Evolutionary conservation across 2,329 filamentous ascomycete species (phyloP).

Genomic region (Fusarium sambucinum): DNA sequence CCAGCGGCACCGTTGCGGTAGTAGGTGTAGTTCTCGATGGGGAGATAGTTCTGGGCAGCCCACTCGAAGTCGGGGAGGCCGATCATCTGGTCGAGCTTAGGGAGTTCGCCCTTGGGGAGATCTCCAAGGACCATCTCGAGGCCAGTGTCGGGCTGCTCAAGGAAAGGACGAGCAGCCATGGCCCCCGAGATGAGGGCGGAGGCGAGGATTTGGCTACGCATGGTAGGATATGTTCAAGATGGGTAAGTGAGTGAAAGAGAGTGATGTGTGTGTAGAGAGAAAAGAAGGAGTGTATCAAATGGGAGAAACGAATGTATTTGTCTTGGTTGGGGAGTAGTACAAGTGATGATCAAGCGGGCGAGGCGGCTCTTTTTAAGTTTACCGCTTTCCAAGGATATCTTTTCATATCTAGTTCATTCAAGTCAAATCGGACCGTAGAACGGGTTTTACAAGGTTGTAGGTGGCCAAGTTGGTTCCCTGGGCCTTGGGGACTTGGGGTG

Average conservation of each 20-base stretch:
- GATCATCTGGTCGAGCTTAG: conserved; percentile 58
- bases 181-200: conserved; percentile 52
- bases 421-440: conserved; percentile 1
- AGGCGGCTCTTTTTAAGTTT: conserved; percentile 40
- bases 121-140: conserved; percentile 55
- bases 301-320: conserved; percentile 8
- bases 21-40: conserved; percentile 64
- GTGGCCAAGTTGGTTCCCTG: neutral
- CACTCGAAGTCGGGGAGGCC: conserved; percentile 68
- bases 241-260: neutral
- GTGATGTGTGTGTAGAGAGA: neutral
- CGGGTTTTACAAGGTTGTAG: neutral
- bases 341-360: conserved; percentile 8
- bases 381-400: conserved; percentile 2
- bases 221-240: conserved; percentile 3
- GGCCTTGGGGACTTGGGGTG: neutral
- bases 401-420: neutral
- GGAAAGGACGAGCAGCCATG: conserved; percentile 58
- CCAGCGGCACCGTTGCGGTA: conserved; percentile 68
- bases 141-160: conserved; percentile 61
- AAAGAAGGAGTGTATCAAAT: conserved; percentile 24
- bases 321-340: neutral
- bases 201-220: conserved; percentile 43
- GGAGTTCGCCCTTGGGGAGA: conserved; percentile 54
- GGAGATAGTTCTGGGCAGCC: conserved; percentile 62